These are phyloP conservation scores for Cutaneotrichosporon sp. DNA, from an alignment of 1,284 basidiomycete species.

Conservation along the genomic window DNA sequence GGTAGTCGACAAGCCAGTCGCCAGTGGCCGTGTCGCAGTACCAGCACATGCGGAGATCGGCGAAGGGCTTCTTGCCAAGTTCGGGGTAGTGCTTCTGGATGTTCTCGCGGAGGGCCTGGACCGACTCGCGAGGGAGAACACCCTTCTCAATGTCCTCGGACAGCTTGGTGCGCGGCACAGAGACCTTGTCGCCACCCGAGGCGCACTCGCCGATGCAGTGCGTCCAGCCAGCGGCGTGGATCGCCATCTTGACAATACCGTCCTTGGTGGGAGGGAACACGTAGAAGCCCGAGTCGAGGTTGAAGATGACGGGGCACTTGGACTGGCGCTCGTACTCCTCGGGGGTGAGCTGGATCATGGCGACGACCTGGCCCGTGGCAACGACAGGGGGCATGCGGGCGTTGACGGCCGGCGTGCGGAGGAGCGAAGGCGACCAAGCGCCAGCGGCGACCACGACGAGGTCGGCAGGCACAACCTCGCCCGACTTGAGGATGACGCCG, in stretches of 20 bases:
- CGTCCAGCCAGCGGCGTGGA: constrained; percentile 48
- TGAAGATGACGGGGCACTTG: constrained; percentile 58
- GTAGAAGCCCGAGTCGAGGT: constrained; percentile 48
- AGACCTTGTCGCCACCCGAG: constrained; percentile 24
- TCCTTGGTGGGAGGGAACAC: constrained; percentile 50
- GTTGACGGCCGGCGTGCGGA: constrained; percentile 54
- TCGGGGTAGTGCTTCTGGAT: constrained; percentile 40
- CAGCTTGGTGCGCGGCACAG: constrained; percentile 44
- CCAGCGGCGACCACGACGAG: constrained; percentile 43
- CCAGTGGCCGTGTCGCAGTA: constrained; percentile 49
- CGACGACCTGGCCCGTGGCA: constrained; percentile 59
- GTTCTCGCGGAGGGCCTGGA: constrained; percentile 29
- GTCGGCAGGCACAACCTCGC: constrained; percentile 48
- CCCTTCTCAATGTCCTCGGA: constrained; percentile 41
- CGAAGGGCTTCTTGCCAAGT: constrained; percentile 43
- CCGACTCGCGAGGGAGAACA: constrained; percentile 38
- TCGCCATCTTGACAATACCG: constrained; percentile 50
- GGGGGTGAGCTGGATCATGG: constrained; percentile 64
- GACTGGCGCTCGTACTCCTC: constrained; percentile 63
- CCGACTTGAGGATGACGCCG: constrained; percentile 63
- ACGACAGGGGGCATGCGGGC: constrained; percentile 32
- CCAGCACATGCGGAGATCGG: constrained; percentile 45
- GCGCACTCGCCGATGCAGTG: constrained; percentile 22
- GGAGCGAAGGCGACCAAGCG: constrained; percentile 65
- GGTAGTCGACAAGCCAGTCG: constrained; percentile 52